Evolutionary conservation across 1,284 basidiomycete species (phyloP).

Genomic region (Fomitopsis betulina): DNA sequence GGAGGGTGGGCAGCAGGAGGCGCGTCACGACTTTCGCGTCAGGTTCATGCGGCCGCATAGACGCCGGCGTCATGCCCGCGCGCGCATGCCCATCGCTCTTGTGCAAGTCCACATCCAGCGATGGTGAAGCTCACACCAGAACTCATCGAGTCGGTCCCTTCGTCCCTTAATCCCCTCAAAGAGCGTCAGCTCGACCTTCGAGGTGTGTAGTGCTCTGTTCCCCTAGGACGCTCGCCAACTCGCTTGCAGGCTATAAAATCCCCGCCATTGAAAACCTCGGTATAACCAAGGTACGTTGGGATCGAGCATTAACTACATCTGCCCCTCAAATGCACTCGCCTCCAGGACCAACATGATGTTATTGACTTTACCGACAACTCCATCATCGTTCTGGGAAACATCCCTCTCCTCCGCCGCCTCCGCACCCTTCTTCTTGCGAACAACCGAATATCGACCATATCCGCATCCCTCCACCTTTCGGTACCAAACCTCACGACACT

Average conservation of each 20-base stretch:
- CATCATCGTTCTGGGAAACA: conserved; percentile 82
- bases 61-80: conserved; percentile 13
- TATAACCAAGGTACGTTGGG: conserved; percentile 77
- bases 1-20: conserved; percentile 13
- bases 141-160: conserved; percentile 74
- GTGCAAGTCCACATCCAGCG: conserved; percentile 10
- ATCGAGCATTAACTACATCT: conserved; percentile 12
- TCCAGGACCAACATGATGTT: conserved; percentile 85
- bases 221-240: conserved; percentile 24
- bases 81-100: conserved; percentile 9
- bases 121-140: conserved; percentile 92
- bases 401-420: conserved; percentile 79
- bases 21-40: conserved; percentile 14
- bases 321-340: conserved; percentile 7
- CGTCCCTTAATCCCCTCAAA: conserved; percentile 85
- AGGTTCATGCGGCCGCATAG: conserved; percentile 10
- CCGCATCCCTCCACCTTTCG: conserved; percentile 74
- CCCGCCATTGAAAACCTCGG: conserved; percentile 99
- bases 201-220: conserved; percentile 51
- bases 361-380: conserved; percentile 98
- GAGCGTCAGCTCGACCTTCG: conserved; percentile 94
- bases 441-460: conserved; percentile 83
- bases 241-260: conserved; percentile 84
- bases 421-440: conserved; percentile 81
- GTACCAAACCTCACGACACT: conserved; percentile 83